Conservation (phyloP, 2,329 filamentous ascomycete species). For the Torrubiella hemipterigena region DNA sequence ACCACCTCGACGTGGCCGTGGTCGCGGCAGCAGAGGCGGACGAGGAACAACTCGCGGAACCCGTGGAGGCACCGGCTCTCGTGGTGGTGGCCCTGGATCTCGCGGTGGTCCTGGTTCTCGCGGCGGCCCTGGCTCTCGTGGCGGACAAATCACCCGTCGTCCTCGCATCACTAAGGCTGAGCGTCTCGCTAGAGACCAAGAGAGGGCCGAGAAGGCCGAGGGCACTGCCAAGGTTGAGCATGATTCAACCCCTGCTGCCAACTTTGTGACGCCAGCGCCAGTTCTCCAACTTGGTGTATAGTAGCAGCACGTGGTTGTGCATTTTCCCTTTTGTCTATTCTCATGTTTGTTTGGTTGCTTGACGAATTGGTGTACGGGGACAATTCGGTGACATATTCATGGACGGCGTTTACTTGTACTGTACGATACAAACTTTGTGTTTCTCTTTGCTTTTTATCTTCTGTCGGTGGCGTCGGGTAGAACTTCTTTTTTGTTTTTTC, state of each 20-base stretch:
- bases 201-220: no score
- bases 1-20: conserved; percentile 56
- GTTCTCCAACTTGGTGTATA: no score
- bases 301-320: no score
- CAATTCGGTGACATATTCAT: no score
- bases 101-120: conserved; percentile 30
- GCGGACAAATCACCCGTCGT: conserved; percentile 63
- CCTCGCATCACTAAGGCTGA: conserved; percentile 80
- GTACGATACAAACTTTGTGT: conserved; percentile 1
- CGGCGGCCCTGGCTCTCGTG: conserved; percentile 57
- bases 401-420: no score
- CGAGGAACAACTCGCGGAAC: conserved; percentile 41
- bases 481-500: no score
- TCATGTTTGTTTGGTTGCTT: no score
- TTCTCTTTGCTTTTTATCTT: conserved; percentile 5
- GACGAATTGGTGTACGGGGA: no score
- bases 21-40: conserved; percentile 40
- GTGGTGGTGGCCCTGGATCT: conserved; percentile 19
- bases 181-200: conserved; percentile 5
- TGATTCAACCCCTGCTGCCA: conserved; percentile 28
- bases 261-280: no score
- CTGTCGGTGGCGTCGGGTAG: neutral
- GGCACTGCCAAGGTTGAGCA: conserved; percentile 70
- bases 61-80: conserved; percentile 47
- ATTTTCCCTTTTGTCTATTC: no score